Percentiles rank a stretch among this genome's conserved stretches.
phyloP scores from a whole-genome alignment of 2,329 filamentous ascomycete species.

The Xylariaceae sp. region DNA sequence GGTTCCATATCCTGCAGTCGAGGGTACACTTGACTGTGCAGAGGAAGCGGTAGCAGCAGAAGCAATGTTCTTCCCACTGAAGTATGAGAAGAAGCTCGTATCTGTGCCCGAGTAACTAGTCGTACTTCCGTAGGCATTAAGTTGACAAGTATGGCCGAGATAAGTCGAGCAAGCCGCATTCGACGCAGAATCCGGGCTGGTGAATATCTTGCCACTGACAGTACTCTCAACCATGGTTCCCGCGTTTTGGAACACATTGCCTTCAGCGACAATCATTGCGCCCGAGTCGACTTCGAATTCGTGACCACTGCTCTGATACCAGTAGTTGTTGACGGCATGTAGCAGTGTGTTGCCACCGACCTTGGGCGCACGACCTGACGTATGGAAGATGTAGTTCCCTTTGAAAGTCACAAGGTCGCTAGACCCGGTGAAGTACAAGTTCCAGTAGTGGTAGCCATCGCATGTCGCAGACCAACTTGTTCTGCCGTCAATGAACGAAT shows the following conservation, averaged over 20 bases:
- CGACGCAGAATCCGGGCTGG: slow-evolving; percentile 10
- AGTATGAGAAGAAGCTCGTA: slow-evolving; percentile 47
- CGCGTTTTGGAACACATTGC: slow-evolving; percentile 46
- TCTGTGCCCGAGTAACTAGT: slow-evolving; percentile 41
- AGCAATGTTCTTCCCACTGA: slow-evolving; percentile 53
- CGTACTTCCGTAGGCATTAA: slow-evolving; percentile 47
- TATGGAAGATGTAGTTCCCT: slow-evolving; percentile 44
- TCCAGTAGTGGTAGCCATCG: slow-evolving; percentile 48
- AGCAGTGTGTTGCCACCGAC: slow-evolving; percentile 35
- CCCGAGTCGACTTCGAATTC: slow-evolving; percentile 43
- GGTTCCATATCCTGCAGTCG: slow-evolving; percentile 11
- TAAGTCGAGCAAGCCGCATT: slow-evolving; percentile 16
- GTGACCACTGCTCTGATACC: slow-evolving; percentile 41
- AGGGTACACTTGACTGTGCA: slow-evolving; percentile 11
- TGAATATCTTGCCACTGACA: slow-evolving; percentile 15
- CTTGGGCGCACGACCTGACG: slow-evolving; percentile 43
- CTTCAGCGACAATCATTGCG: slow-evolving; percentile 45
- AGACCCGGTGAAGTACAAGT: slow-evolving; percentile 39
- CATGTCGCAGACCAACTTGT: slow-evolving; percentile 43
- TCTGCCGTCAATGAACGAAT: slow-evolving; percentile 44
- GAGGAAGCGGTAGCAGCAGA: slow-evolving; percentile 34
- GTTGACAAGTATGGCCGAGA: slow-evolving; percentile 49
- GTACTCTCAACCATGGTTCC: slow-evolving; percentile 14
- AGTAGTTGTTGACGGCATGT: slow-evolving; percentile 45
- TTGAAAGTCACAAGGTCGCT: slow-evolving; percentile 41